A percentile compares a stretch with the other conserved stretches of the same genome.
Evolutionary conservation across 2,329 filamentous ascomycete species (phyloP).

Genomic region (Ophiognomonia clavigignenti-juglandacearum): DNA sequence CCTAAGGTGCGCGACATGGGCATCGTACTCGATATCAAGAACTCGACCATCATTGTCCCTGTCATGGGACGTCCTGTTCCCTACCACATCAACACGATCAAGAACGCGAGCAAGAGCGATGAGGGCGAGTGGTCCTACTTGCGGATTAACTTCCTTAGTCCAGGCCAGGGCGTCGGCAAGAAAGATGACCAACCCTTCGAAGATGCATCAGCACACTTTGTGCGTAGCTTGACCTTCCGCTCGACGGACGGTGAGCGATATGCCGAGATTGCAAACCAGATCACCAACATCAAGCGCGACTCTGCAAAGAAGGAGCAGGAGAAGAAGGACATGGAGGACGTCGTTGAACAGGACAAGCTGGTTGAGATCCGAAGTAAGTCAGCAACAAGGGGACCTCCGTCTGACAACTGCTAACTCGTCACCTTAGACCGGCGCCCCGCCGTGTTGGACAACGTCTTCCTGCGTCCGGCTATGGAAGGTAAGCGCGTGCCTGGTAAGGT

Average conservation of each 20-base stretch:
- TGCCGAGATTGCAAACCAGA: constrained; percentile 85
- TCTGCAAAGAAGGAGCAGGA: constrained; percentile 90
- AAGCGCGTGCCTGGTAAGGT: constrained; percentile 95
- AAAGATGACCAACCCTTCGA: constrained; percentile 99
- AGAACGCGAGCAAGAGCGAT: constrained; percentile 96
- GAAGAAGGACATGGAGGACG: constrained; percentile 99
- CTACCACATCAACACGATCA: constrained; percentile 97
- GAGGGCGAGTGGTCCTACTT: constrained; percentile 92
- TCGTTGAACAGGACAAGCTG: constrained; percentile 97
- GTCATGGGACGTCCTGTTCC: constrained; percentile 97
- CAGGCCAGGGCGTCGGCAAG: constrained; percentile 91
- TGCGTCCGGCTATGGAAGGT: constrained; percentile 90
- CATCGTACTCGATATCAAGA: constrained; percentile 88
- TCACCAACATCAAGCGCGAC: constrained; percentile 94
- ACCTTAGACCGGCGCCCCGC: constrained; percentile 79
- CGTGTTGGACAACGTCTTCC: constrained; percentile 89
- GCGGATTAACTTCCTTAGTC: constrained; percentile 94
- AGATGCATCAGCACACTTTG: constrained; percentile 91
- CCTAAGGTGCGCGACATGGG: constrained; percentile 75
- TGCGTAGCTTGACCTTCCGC: constrained; percentile 90
- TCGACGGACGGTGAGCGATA: constrained; percentile 86
- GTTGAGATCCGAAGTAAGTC: constrained; percentile 83
- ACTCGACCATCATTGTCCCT: constrained; percentile 82
- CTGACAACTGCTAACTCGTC: constrained; percentile 31
- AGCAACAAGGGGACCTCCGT: not conserved